Evolutionary conservation across 257 asterid species (phyloP).

Genomic region (Striga asiatica): DNA sequence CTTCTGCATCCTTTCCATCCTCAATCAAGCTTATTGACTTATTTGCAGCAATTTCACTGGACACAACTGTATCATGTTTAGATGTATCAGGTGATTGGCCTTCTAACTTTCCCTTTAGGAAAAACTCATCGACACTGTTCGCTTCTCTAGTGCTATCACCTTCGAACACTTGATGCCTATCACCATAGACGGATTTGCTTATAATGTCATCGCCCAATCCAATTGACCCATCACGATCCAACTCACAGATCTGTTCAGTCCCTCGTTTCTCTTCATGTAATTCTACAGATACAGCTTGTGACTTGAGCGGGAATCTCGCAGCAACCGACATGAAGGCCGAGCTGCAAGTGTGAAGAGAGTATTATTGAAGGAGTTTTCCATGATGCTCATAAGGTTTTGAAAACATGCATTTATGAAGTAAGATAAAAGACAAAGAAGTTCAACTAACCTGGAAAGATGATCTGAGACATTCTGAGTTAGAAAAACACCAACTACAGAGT

Average conservation of each 20-base stretch:
- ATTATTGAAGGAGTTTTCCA: background rate
- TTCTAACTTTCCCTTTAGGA: slow-evolving; percentile 21
- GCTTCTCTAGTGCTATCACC: slow-evolving; percentile 25
- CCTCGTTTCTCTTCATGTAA: slow-evolving; percentile 27
- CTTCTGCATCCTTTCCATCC: slow-evolving; percentile 46
- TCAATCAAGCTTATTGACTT: slow-evolving; percentile 24
- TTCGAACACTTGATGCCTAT: slow-evolving; percentile 24
- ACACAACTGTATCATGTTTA: slow-evolving; percentile 22
- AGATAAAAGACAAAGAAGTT: slow-evolving; percentile 5
- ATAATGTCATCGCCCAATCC: slow-evolving; percentile 29
- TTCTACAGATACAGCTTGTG: slow-evolving; percentile 21
- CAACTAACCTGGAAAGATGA: slow-evolving; percentile 56
- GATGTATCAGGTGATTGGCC: slow-evolving; percentile 29
- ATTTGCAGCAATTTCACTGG: slow-evolving; percentile 26
- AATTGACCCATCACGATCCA: slow-evolving; percentile 32
- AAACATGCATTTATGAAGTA: background rate
- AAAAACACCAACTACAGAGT: slow-evolving; percentile 68
- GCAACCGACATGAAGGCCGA: slow-evolving; percentile 67
- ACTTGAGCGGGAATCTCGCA: slow-evolving; percentile 38
- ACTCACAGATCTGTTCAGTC: slow-evolving; percentile 25
- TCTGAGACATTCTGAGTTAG: slow-evolving; percentile 73
- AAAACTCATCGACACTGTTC: slow-evolving; percentile 18
- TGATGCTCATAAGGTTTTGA: slow-evolving; percentile 3
- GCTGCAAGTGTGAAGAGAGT: slow-evolving; percentile 43
- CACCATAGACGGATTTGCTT: slow-evolving; percentile 20